Base-by-base conservation (phyloP, 2,329 filamentous ascomycete genomes). In the Clarireedia hainanense region DNA sequence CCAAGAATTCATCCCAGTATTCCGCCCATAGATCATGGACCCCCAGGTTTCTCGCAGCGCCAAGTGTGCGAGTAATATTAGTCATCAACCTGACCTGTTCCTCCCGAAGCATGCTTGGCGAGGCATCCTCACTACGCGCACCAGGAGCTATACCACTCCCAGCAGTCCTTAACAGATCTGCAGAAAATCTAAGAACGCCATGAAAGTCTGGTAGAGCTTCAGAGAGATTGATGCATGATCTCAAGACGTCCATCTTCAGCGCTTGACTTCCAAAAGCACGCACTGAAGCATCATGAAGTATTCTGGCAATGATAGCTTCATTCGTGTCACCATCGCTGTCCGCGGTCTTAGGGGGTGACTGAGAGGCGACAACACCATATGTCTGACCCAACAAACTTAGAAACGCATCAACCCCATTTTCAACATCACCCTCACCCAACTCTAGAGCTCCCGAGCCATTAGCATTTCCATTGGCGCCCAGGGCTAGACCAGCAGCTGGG, bases 1-100 rank as follows among this genome's bases (percentile, higher is more conserved):
- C 80, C 7, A 99, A 76, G 64, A 97, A 97, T 66, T 96, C 90
- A 69, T 99, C 94, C 94, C 94, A 99, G 68, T 96, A 99, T 63
- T 94, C 88, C 5, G 90, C 91, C 52, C 84, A 79, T 43, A 92
- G 72, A 55, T 86, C 73, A 5, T 79, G 74, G 27, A 91, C 73
- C 0, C 91, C 91, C 26, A 96, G 72, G 57, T 88, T 85, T 58
- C 81, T 81, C 0, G 88, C 86, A n/a, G 94, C 81, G 34, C 78
- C 81, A 30, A 91, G 83, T 0, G 91, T 96, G 60, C 92, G 87
- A 37, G 85, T 83, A 57, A 99, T 91, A 63, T 92, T 96, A 46
- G 88, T 88, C 47, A 85, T 79, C n/a, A 97, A 75, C 26, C 88
- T 83, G 23, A 88, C 76, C 71, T 99, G 94, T 67, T 97, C 94